Conservation (phyloP, 371 early-diverging fungal species). For the Synchytrium microbalum region DNA sequence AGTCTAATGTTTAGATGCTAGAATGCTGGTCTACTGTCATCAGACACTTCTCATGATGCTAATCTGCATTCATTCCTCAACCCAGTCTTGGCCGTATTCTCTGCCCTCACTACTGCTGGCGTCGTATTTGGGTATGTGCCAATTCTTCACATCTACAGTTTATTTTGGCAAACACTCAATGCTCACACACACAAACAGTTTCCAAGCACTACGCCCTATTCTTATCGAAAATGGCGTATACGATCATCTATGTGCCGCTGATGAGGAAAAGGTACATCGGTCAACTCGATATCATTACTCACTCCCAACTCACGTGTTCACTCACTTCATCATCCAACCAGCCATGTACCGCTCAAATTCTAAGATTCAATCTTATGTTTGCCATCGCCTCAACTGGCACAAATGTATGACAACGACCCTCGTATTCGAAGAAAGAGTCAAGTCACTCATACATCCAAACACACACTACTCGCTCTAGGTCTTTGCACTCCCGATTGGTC, state of each 20-base stretch:
- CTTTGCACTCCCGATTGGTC: constrained; percentile 13
- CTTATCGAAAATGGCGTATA: constrained; percentile 11
- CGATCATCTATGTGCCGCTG: constrained; percentile 9
- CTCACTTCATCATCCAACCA: not conserved
- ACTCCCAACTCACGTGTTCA: not conserved
- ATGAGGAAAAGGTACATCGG: constrained; percentile 10
- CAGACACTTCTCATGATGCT: not conserved
- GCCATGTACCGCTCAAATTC: constrained; percentile 18
- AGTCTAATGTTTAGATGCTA: not conserved
- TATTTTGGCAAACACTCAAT: not conserved
- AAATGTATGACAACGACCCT: constrained; percentile 7
- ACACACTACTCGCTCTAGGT: not conserved
- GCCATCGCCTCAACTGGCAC: constrained; percentile 16
- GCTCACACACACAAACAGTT: not conserved
- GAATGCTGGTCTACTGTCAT: not conserved
- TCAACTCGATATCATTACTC: not conserved
- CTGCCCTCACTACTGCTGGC: constrained; percentile 13
- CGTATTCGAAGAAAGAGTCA: not conserved
- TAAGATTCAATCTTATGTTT: constrained; percentile 18
- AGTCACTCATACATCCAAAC: not conserved
- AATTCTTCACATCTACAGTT: not conserved
- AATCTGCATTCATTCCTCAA: not conserved
- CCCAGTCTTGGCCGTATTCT: constrained; percentile 12
- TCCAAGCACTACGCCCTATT: constrained; percentile 19
- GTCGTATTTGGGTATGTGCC: constrained; percentile 13